Conservation (phyloP, 306 rosid species). For the Betula pendula region DNA sequence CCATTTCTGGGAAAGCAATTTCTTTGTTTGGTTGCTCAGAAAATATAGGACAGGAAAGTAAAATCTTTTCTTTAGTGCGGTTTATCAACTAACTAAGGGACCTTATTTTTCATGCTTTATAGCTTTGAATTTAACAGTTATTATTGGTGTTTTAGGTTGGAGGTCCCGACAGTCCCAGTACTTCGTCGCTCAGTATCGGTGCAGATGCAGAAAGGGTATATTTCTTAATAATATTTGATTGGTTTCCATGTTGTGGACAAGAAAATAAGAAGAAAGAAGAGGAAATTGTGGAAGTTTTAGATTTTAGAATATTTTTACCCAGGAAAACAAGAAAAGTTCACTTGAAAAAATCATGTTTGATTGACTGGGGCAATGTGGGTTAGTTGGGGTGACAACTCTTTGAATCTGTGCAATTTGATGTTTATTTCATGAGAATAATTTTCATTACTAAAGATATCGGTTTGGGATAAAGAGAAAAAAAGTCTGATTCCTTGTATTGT, state of each 20-base stretch:
- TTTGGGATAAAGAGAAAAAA: not conserved
- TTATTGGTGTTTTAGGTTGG: conserved; percentile 50
- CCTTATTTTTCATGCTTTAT: not conserved
- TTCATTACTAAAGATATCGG: not conserved
- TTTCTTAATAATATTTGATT: conserved; percentile 1
- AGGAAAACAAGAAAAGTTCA: not conserved
- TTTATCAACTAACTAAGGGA: conserved; percentile 14
- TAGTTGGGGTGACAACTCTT: not conserved
- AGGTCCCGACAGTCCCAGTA: conserved; percentile 58
- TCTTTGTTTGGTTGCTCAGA: not conserved
- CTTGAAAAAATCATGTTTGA: not conserved
- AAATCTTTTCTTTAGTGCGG: not conserved
- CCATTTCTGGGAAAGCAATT: not conserved
- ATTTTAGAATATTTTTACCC: not conserved
- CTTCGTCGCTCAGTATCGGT: conserved; percentile 56
- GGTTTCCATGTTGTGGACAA: not conserved
- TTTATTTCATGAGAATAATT: not conserved
- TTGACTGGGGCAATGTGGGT: not conserved
- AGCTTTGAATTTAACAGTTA: conserved; percentile 13
- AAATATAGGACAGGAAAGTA: not conserved
- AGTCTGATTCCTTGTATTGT: not conserved
- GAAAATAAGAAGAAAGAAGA: no score
- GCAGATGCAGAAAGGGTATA: conserved; percentile 69
- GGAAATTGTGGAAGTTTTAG: not conserved
- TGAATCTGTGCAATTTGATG: not conserved